A percentile compares a stretch with the other conserved stretches of the same genome.
These are phyloP conservation scores for Keithomyces neogunnii DNA, from an alignment of 2,329 filamentous ascomycete genomes.

Conservation along the genomic window DNA sequence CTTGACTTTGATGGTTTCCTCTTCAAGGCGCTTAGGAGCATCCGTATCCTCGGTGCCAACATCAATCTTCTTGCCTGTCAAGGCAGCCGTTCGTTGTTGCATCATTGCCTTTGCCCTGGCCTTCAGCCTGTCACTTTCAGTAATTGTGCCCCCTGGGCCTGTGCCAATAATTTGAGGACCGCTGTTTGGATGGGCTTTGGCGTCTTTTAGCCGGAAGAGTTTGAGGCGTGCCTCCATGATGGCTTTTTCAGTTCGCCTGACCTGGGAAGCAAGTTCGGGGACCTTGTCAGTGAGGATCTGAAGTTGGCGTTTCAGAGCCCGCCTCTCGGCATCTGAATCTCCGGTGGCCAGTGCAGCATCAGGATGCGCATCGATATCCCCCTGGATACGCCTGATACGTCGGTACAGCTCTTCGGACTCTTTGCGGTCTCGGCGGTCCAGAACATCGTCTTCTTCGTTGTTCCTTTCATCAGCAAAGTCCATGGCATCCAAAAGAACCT, in stretches of 20 bases:
- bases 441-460: slow-evolving; percentile 80
- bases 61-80: slow-evolving; percentile 76
- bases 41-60: slow-evolving; percentile 62
- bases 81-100: slow-evolving; percentile 89
- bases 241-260: slow-evolving; percentile 80
- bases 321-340: slow-evolving; percentile 81
- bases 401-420: slow-evolving; percentile 93
- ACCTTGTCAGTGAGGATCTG: slow-evolving; percentile 84
- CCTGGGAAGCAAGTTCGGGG: slow-evolving; percentile 84
- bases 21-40: slow-evolving; percentile 77
- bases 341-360: slow-evolving; percentile 59
- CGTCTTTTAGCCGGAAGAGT: slow-evolving; percentile 86
- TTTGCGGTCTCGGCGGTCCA: slow-evolving; percentile 82
- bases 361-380: slow-evolving; percentile 89
- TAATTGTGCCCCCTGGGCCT: slow-evolving; percentile 81
- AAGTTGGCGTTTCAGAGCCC: slow-evolving; percentile 79
- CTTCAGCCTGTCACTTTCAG: slow-evolving; percentile 89
- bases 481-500: slow-evolving; percentile 88
- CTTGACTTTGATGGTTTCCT: slow-evolving; percentile 73
- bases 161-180: slow-evolving; percentile 80
- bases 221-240: slow-evolving; percentile 90
- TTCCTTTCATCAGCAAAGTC: slow-evolving; percentile 91
- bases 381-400: slow-evolving; percentile 82
- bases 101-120: slow-evolving; percentile 96
- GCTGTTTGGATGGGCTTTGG: slow-evolving; percentile 80